Base-by-base conservation (phyloP, 2,329 filamentous ascomycete genomes). In the Fusarium abutilonis region DNA sequence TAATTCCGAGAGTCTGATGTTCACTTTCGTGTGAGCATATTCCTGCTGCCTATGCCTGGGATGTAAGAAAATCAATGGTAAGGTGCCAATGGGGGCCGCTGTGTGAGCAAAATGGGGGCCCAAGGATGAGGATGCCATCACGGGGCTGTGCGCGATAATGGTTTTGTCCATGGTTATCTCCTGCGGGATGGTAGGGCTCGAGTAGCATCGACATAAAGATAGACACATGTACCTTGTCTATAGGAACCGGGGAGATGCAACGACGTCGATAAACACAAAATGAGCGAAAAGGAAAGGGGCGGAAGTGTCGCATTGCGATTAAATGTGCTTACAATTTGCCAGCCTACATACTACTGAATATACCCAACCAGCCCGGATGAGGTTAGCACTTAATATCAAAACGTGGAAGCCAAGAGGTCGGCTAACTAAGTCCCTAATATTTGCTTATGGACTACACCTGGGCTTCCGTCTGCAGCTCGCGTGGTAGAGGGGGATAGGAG, bases 91-190 rank as follows among this genome's bases (percentile, higher is more conserved):
- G 62, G 61, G 47, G 48, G 51, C 51, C 32, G 48, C 36, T 34
- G 56, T 50, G 56, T 64, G 62, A 64, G 56, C 52, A 61, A 26
- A 23, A 42, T 58, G 42, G 59, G 46, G 56, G 54, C 43, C 49
- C 26, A 38, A 60, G 38, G 29, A 50, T 28, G 29, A 55, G 14
- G 50, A 50, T 53, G 35, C 46, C 55, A 60, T 54, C 45, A 56
- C 42, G 50, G 49, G 61, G 61, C 61, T 64, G 61, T 64, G 61
- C 36, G 52, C 62, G 52, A 58, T 38, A 58, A 46, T 51, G 52
- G 52, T 45, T 26, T 26, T 52, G 48, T 52, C 44, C 61, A 43
- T 42, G 43, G 38, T 48, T 43, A 43, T 43, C 39, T 43, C 48
- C 62, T 34, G 43, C 14, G 36, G 36, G 19, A 17, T 41, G 29